A percentile compares a stretch with the other conserved stretches of the same genome.
Evolutionary conservation across 2,329 filamentous ascomycete species (phyloP).

Genomic region (Pestalotiopsis fici): DNA sequence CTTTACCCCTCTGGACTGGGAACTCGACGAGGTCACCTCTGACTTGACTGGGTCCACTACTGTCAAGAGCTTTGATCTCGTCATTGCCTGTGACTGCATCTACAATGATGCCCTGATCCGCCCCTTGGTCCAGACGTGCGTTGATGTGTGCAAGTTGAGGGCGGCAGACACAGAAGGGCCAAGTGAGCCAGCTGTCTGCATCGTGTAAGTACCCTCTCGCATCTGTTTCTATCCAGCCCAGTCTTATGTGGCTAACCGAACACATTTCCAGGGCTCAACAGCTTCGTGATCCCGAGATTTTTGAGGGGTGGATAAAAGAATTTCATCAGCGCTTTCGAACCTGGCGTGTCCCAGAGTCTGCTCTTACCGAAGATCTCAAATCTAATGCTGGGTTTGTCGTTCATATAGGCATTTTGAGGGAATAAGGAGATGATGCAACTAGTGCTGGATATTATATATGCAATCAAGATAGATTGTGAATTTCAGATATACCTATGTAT

Average conservation of each 20-base stretch:
- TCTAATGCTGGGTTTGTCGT: conserved; percentile 76
- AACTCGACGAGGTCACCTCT: conserved; percentile 58
- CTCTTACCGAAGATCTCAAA: conserved; percentile 59
- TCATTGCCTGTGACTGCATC: conserved; percentile 90
- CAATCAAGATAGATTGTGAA: not conserved
- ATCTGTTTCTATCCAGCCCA: not conserved
- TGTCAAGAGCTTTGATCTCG: conserved; percentile 61
- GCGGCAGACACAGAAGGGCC: conserved; percentile 12
- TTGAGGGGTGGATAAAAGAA: conserved; percentile 75
- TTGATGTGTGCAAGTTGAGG: conserved; percentile 69
- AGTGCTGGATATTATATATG: not conserved
- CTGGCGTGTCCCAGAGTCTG: conserved; percentile 73
- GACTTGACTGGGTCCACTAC: conserved; percentile 36
- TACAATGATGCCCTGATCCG: conserved; percentile 87
- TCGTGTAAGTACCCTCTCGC: conserved; percentile 48
- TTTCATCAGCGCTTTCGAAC: conserved; percentile 69
- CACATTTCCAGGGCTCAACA: conserved; percentile 68
- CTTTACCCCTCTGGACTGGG: conserved; percentile 79
- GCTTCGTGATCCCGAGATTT: conserved; percentile 80
- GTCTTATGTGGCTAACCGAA: not conserved
- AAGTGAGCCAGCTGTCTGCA: conserved; percentile 62
- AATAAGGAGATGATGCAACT: not conserved
- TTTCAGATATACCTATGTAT: not conserved
- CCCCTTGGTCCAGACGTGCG: conserved; percentile 81
- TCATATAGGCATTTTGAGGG: conserved; percentile 70